A percentile compares a stretch with the other conserved stretches of the same genome.
Evolutionary conservation across 139 green algal species (phyloP).

Genomic region (Trebouxia sp.): DNA sequence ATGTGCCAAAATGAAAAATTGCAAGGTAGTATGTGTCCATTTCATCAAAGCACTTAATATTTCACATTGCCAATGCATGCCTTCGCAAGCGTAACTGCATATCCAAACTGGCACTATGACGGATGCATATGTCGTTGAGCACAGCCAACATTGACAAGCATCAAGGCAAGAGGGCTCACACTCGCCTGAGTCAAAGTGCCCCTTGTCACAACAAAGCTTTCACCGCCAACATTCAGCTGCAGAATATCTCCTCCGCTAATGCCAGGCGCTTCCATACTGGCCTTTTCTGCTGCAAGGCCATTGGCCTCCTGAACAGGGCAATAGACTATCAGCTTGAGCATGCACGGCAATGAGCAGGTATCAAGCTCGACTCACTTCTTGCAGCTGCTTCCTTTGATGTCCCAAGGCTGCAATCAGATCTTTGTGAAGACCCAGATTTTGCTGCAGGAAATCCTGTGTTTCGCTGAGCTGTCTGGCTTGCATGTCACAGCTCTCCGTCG

Average conservation of each 20-base stretch:
- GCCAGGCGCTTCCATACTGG: conserved; percentile 2
- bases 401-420: conserved; percentile 2
- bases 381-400: neutral
- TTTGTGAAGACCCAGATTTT: neutral
- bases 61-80: no score
- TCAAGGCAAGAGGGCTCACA: neutral
- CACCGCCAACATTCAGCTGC: conserved; percentile 18
- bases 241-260: conserved; percentile 12
- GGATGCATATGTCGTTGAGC: neutral
- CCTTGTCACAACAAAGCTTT: neutral
- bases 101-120: neutral
- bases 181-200: neutral
- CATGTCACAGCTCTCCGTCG: neutral
- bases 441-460: neutral
- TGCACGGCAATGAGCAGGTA: no score
- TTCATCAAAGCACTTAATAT: no score
- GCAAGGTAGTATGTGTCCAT: no score
- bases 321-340: no score
- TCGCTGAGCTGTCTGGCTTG: conserved; percentile 7
- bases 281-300: conserved; percentile 19
- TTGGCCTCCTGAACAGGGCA: neutral
- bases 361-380: neutral
- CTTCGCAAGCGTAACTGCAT: neutral
- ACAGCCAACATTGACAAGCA: no score
- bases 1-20: no score